phyloP scores from a whole-genome alignment of 306 rosid species.

The Hippophae tibetana region DNA sequence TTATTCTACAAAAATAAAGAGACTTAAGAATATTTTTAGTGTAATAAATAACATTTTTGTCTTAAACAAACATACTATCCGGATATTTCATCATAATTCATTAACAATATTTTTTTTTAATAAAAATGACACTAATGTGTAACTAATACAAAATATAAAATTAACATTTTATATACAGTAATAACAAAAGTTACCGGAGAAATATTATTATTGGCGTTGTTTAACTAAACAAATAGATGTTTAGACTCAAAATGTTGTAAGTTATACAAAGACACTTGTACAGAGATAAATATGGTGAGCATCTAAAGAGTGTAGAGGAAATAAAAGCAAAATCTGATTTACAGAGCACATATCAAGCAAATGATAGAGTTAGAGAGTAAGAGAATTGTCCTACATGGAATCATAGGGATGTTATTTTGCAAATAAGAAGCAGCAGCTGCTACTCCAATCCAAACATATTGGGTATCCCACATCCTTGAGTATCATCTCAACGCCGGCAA shows the following conservation, averaged over 20 bases:
- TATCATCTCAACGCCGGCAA: constrained; percentile 99
- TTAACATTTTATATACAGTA: too few species aligned
- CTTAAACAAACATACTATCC: too few species aligned
- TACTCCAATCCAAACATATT: constrained; percentile 90
- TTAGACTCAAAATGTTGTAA: background rate
- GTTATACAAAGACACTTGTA: constrained; percentile 6
- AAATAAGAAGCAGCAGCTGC: constrained; percentile 84
- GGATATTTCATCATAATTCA: too few species aligned
- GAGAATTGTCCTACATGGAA: constrained; percentile 61
- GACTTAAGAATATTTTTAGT: too few species aligned
- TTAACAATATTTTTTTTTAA: too few species aligned
- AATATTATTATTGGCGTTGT: too few species aligned
- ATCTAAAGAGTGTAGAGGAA: constrained; percentile 28
- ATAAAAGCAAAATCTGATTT: constrained; percentile 31
- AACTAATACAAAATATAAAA: too few species aligned
- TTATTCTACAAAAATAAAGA: too few species aligned
- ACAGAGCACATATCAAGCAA: constrained; percentile 33
- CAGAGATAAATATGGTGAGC: constrained; percentile 27
- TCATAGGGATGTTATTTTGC: constrained; percentile 70
- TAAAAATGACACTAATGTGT: too few species aligned
- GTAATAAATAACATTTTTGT: too few species aligned
- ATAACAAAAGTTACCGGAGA: too few species aligned
- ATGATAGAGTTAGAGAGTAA: constrained; percentile 15
- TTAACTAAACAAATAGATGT: background rate
- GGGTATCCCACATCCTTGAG: constrained; percentile 95